Evolutionary conservation across 148 eudicot species (phyloP).

Genomic region (Fagopyrum tataricum): DNA sequence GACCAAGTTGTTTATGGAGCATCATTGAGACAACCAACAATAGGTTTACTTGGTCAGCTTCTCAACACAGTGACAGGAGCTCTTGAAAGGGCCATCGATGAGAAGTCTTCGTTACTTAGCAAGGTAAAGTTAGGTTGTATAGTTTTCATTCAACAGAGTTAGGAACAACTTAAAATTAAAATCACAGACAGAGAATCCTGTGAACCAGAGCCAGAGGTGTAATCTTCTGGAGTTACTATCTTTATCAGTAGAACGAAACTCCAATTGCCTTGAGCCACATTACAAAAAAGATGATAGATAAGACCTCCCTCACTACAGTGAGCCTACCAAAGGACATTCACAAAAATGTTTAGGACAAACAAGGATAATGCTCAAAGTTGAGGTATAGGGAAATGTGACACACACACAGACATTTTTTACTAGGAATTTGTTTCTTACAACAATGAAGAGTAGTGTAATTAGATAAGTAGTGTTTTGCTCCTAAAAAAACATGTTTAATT

Average conservation of each 20-base stretch:
- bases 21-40: conserved; percentile 55
- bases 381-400: no score
- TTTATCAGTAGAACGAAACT: neutral
- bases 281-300: neutral
- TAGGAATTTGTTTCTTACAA: neutral
- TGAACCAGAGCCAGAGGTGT: neutral
- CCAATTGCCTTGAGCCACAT: neutral
- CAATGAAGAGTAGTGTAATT: neutral
- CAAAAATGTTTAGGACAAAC: no score
- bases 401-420: no score
- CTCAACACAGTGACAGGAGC: conserved; percentile 54
- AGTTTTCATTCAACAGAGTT: neutral
- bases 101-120: conserved; percentile 66
- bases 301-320: neutral
- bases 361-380: no score
- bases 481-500: neutral
- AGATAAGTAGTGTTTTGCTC: neutral
- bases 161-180: neutral
- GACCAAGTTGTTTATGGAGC: conserved; percentile 34
- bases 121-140: conserved; percentile 38
- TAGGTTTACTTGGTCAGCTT: conserved; percentile 48
- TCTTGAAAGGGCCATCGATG: conserved; percentile 83
- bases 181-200: neutral
- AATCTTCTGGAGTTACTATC: neutral
- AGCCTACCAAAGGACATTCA: no score